Conservation (phyloP, 192 early-diverging fungal species). For the Podila epicladia region DNA sequence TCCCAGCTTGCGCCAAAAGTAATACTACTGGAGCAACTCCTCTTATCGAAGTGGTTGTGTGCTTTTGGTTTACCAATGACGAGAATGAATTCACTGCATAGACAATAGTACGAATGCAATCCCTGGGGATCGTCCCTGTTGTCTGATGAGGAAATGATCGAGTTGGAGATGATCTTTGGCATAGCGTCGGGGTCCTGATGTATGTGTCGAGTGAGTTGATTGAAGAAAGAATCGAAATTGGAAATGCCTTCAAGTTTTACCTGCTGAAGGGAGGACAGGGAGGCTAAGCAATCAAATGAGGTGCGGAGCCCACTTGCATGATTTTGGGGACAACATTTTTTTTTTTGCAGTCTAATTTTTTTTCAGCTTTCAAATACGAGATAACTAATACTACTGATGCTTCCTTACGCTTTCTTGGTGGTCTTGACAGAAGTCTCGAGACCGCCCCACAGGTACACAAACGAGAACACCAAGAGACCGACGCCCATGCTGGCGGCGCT, state of each 20-base stretch:
- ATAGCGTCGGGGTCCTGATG: constrained; percentile 25
- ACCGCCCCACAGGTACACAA: constrained; percentile 76
- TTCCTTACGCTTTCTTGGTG: constrained; percentile 41
- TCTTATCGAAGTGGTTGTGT: too few species aligned
- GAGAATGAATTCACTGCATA: constrained; percentile 69
- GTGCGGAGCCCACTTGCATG: too few species aligned
- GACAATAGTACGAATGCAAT: constrained; percentile 67
- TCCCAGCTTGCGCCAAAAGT: too few species aligned
- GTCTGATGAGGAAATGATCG: constrained; percentile 67
- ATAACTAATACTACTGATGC: not conserved
- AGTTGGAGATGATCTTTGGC: constrained; percentile 70
- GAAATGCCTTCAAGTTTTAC: too few species aligned
- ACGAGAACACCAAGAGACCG: constrained; percentile 87
- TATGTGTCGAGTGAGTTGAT: not conserved
- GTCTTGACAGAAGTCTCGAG: constrained; percentile 39
- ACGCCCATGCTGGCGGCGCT: constrained; percentile 83
- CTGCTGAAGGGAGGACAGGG: not conserved
- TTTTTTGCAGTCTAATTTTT: too few species aligned
- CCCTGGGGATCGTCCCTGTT: constrained; percentile 52
- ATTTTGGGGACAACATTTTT: too few species aligned
- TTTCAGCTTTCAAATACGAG: not conserved
- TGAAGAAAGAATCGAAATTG: too few species aligned
- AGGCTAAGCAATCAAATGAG: not conserved
- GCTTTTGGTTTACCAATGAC: constrained; percentile 54
- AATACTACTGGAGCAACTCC: too few species aligned